Evolutionary conservation across 2,329 filamentous ascomycete genomes (phyloP).

Genomic region (Magnaporthiopsis rhizophila): DNA sequence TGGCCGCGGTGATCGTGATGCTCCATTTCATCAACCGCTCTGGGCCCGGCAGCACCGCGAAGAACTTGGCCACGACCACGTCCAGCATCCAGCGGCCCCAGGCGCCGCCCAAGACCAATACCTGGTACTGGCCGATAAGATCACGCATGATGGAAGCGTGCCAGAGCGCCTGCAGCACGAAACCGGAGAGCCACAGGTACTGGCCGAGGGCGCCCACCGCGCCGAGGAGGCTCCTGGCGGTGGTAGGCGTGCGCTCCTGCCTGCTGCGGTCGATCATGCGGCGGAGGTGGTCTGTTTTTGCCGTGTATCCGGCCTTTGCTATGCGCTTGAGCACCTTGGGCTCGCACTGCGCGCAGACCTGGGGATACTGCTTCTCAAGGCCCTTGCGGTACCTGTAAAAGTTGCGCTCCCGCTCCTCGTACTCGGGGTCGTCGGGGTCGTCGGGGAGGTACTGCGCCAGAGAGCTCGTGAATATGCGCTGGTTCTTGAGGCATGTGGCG

Average conservation of each 20-base stretch:
- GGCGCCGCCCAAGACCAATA: neutral
- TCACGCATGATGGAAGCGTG: constrained; percentile 31
- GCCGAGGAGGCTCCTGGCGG: constrained; percentile 25
- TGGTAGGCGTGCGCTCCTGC: constrained; percentile 30
- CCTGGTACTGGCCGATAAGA: constrained; percentile 11
- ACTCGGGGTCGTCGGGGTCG: constrained; percentile 57
- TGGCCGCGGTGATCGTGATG: constrained; percentile 39
- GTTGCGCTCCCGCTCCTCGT: constrained; percentile 57
- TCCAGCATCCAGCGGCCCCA: neutral
- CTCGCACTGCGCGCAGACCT: constrained; percentile 76
- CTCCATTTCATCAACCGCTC: constrained; percentile 37
- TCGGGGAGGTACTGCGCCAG: constrained; percentile 72
- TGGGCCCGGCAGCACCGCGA: constrained; percentile 31
- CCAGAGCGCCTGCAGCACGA: constrained; percentile 41
- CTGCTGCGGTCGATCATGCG: constrained; percentile 63
- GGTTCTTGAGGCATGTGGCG: constrained; percentile 77
- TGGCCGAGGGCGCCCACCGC: constrained; percentile 31
- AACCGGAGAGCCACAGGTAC: constrained; percentile 40
- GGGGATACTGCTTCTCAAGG: constrained; percentile 78
- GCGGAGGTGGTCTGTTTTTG: constrained; percentile 72
- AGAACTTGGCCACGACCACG: constrained; percentile 14
- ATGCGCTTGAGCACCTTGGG: constrained; percentile 64
- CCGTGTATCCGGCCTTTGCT: constrained; percentile 65
- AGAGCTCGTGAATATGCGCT: constrained; percentile 67
- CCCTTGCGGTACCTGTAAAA: constrained; percentile 63